Conservation (phyloP, 306 rosid genomes). For the Ziziphus jujuba region DNA sequence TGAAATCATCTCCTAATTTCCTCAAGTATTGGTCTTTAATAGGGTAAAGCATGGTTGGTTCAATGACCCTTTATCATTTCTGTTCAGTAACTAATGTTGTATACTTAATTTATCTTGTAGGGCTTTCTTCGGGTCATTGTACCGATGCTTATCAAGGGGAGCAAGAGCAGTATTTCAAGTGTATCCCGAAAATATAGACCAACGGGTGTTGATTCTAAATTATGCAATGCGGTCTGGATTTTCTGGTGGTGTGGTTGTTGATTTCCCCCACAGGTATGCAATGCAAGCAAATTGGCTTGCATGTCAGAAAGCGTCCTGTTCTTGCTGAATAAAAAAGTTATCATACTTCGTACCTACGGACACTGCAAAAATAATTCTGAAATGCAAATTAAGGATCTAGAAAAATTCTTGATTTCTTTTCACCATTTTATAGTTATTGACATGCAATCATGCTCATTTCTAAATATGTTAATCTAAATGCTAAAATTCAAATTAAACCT, state of each 20-base stretch:
- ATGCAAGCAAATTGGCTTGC: not conserved
- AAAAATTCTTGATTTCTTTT: too few species aligned
- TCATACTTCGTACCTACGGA: too few species aligned
- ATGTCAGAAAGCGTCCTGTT: not conserved
- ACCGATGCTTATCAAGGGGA: slow-evolving; percentile 77
- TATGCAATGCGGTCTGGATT: slow-evolving; percentile 94
- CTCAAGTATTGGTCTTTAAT: not conserved
- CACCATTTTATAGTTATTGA: too few species aligned
- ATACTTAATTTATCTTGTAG: slow-evolving; percentile 33
- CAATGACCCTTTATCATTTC: slow-evolving; percentile 11
- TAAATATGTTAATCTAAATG: too few species aligned
- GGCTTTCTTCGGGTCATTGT: slow-evolving; percentile 88
- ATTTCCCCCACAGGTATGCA: slow-evolving; percentile 85
- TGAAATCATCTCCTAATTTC: not conserved
- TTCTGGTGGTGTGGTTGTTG: slow-evolving; percentile 88
- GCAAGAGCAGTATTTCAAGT: slow-evolving; percentile 89
- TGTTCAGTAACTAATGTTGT: slow-evolving; percentile 3
- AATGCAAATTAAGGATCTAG: too few species aligned
- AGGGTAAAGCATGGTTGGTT: slow-evolving; percentile 6
- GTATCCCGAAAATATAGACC: slow-evolving; percentile 71
- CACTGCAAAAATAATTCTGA: too few species aligned
- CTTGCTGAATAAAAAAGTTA: not conserved
- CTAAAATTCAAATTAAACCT: too few species aligned
- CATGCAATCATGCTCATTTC: too few species aligned
- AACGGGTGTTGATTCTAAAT: slow-evolving; percentile 75